Percentiles rank a stretch among this genome's conserved stretches.
These are phyloP conservation scores for Eimeria zaria DNA, from an alignment of 169 alveolate species.

Conservation along the genomic window DNA sequence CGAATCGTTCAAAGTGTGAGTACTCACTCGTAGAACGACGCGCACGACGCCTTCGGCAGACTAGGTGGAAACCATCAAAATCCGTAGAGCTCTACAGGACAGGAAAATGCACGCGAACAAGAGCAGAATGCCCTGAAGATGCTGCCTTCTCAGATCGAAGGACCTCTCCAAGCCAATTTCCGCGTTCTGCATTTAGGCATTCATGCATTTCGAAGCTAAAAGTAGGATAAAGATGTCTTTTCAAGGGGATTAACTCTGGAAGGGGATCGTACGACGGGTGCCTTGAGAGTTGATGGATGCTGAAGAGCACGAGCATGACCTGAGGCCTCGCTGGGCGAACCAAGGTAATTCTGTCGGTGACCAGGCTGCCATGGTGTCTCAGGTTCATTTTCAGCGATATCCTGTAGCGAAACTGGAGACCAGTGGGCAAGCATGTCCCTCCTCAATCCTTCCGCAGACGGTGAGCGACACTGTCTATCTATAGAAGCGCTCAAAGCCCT, in stretches of 20 bases:
- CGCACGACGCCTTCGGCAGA: neutral
- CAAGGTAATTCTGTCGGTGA: neutral
- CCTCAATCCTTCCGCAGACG: neutral
- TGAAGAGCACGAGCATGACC: neutral
- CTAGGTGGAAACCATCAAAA: slow-evolving; percentile 28
- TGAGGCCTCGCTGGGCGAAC: neutral
- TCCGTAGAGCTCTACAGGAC: slow-evolving; percentile 20
- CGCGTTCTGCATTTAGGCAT: neutral
- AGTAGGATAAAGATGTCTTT: neutral
- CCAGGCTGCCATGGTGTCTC: neutral
- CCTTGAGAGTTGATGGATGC: neutral
- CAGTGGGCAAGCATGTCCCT: neutral
- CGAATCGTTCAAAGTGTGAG: neutral
- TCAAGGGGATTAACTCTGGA: neutral
- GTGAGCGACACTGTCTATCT: neutral
- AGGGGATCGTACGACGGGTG: slow-evolving; percentile 11
- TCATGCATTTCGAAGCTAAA: neutral
- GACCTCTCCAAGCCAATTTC: neutral
- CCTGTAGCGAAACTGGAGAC: neutral
- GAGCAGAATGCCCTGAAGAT: neutral
- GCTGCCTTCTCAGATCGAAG: neutral
- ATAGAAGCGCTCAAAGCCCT: neutral
- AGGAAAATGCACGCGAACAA: neutral
- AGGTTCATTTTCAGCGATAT: neutral
- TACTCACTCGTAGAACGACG: neutral